Evolutionary conservation across 208 protist genomes (phyloP), one percentile per base, ranked within the genome.

Genomic region (Leishmania arabica): DNA sequence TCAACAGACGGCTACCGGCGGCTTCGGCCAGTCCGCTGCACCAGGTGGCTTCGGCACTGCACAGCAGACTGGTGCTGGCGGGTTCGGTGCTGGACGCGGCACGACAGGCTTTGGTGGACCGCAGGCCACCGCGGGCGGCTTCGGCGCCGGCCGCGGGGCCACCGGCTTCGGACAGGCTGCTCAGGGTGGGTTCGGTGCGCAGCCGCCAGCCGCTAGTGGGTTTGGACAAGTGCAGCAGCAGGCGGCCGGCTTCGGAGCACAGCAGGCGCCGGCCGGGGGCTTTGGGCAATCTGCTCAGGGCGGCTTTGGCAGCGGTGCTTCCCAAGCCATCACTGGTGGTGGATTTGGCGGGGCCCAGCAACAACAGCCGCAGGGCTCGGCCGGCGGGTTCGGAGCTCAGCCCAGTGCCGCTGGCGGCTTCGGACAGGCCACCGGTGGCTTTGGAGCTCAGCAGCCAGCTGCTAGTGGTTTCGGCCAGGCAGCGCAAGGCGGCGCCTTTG

Each of bases 171-270:
- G 83, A 17, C 58, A 79, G 47, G 60, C 76, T 31, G 60, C 62
- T 8, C 60, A 49, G n/a, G 78, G 64, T 65, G 89, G 84, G 54
- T 92, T 92, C 85, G 88, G 88, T 34, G 76, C 65, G 34, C 72
- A 78, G 3, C 79, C 78, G 42, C 64, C 84, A 51, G 68, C 79
- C 2, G 56, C 76, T 1, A 77, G 79, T 40, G 84, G 84, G 13
- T 87, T 87, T 66, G 84, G 79, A 17, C 71, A 80, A 75, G 69
- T 40, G 31, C 62, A 68, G 75, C 75, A 37, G 65, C 77, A 42
- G 66, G 27, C 68, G 31, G 17, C 68, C 40, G 68, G 68, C 21
- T 73, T 73, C 66, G 70, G 31, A 37, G 75, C 64, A 49, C 84
- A 40, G 81, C 64, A 51, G 56, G 21, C 40, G 31, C 11, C 62